Evolutionary conservation across 1,284 basidiomycete species (phyloP).

Genomic region (Megacollybia platyphylla): DNA sequence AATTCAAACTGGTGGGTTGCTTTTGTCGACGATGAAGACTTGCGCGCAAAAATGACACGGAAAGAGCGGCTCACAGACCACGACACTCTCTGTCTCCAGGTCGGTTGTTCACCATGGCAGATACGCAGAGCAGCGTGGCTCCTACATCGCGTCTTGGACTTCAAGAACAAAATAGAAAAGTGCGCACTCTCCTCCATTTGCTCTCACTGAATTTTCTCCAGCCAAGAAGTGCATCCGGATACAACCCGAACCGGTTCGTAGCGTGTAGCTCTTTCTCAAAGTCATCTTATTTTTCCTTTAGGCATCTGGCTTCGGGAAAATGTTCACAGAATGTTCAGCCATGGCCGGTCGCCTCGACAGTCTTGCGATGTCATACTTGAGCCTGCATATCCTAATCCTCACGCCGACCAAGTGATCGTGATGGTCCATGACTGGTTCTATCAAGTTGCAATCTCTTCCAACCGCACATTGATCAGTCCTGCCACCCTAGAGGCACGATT

Average conservation of each 20-base stretch:
- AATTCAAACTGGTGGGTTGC: constrained; percentile 98
- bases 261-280: neutral
- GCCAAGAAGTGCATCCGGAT: constrained; percentile 42
- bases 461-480: neutral
- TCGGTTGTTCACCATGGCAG: constrained; percentile 70
- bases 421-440: constrained; percentile 80
- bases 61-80: constrained; percentile 22
- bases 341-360: constrained; percentile 58
- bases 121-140: constrained; percentile 81
- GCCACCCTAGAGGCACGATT: neutral
- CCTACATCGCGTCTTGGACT: constrained; percentile 64
- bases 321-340: constrained; percentile 61
- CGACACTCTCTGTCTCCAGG: constrained; percentile 19
- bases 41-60: constrained; percentile 21
- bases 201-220: constrained; percentile 12
- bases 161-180: constrained; percentile 63
- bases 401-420: constrained; percentile 55
- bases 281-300: constrained; percentile 11
- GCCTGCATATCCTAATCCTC: constrained; percentile 28
- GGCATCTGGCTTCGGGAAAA: constrained; percentile 55
- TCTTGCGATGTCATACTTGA: constrained; percentile 54
- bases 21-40: constrained; percentile 51
- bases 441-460: constrained; percentile 8
- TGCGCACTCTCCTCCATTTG: constrained; percentile 16
- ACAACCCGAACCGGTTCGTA: constrained; percentile 40